Conservation (phyloP, 2,329 filamentous ascomycete species). For the Hansfordia pulvinata region DNA sequence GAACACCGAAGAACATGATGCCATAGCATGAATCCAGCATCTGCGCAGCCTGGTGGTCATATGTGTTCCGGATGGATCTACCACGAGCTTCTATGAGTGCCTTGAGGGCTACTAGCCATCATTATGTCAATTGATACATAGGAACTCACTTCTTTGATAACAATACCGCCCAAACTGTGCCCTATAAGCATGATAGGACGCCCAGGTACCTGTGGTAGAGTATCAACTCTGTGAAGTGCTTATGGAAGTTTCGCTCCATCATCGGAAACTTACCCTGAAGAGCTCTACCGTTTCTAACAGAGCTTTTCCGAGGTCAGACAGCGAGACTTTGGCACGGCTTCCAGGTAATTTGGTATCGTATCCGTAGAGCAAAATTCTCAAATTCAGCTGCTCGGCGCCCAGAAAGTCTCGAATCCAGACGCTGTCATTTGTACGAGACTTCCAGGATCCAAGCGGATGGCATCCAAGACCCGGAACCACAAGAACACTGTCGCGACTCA, state of each 20-base stretch:
- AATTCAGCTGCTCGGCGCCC: conserved; percentile 7
- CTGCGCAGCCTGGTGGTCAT: no score
- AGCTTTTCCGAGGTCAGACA: conserved; percentile 6
- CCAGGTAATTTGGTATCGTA: conserved; percentile 13
- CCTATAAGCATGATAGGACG: conserved; percentile 12
- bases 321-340: conserved; percentile 9
- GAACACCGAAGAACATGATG: conserved; percentile 15
- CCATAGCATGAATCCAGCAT: conserved; percentile 9
- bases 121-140: background rate
- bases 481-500: conserved; percentile 9
- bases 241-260: no score
- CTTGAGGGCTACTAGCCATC: conserved; percentile 1
- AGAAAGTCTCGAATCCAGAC: conserved; percentile 18
- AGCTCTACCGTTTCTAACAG: conserved; percentile 6
- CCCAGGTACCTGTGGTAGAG: no score
- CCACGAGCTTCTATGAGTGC: conserved; percentile 6
- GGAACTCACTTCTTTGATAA: conserved; percentile 13
- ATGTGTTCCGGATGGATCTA: conserved; percentile 1
- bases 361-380: conserved; percentile 15
- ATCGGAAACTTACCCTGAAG: conserved; percentile 5
- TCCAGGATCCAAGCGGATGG: conserved; percentile 16
- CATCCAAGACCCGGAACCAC: conserved; percentile 15
- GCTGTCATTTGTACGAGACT: conserved; percentile 8
- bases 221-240: no score
- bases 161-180: conserved; percentile 13